Evolutionary conservation across 176 grass and related monocot genomes (phyloP).

Genomic region (Oropetium thomaeum): DNA sequence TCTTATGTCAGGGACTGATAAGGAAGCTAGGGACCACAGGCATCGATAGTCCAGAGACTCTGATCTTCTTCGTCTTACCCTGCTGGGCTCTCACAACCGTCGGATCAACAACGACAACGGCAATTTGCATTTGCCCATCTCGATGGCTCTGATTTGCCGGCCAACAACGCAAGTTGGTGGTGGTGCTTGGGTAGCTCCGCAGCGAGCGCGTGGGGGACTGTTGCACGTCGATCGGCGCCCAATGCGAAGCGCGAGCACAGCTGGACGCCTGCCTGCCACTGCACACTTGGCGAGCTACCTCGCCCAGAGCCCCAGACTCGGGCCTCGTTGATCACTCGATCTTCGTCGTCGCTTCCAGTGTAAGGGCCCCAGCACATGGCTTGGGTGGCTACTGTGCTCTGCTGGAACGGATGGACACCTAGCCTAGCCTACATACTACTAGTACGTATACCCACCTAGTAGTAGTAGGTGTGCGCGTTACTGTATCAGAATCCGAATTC

Average conservation of each 20-base stretch:
- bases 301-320: neutral
- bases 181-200: neutral
- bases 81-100: neutral
- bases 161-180: neutral
- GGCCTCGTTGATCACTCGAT: too few relatives aligned
- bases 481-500: constrained; percentile 3
- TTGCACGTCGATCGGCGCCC: neutral
- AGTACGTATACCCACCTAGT: neutral
- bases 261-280: neutral
- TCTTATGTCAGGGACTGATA: too few relatives aligned
- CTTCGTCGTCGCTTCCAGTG: too few relatives aligned
- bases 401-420: neutral
- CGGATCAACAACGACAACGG: neutral
- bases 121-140: neutral
- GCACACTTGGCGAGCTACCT: too few relatives aligned
- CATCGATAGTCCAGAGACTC: too few relatives aligned
- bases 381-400: constrained; percentile 13
- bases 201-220: neutral
- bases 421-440: neutral
- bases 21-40: too few relatives aligned
- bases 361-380: constrained; percentile 37
- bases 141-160: too few relatives aligned
- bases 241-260: neutral
- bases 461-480: neutral
- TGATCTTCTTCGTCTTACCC: neutral